Conservation (phyloP, 1,284 basidiomycete genomes). For the Trametes versicolor region DNA sequence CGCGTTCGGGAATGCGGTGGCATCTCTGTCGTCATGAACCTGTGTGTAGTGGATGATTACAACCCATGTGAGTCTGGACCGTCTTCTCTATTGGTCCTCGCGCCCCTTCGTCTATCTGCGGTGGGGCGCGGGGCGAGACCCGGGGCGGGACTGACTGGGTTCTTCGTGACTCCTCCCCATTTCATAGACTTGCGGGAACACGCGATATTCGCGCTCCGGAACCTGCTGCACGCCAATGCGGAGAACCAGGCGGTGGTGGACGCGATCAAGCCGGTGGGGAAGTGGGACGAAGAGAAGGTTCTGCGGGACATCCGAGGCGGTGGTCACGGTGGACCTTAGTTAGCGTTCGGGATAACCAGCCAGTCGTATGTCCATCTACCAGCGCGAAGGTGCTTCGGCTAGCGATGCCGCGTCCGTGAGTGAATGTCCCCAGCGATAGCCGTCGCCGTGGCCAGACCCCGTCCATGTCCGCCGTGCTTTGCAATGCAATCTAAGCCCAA, state of each 20-base stretch:
- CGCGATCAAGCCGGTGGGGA: conserved; percentile 69
- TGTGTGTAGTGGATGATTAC: conserved; percentile 89
- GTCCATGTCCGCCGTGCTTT: not conserved
- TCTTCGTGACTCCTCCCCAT: not conserved
- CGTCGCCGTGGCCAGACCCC: not conserved
- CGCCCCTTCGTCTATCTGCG: not conserved
- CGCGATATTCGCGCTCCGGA: conserved; percentile 85
- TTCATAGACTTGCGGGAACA: conserved; percentile 91
- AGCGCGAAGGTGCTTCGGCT: not conserved
- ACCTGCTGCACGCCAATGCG: conserved; percentile 77
- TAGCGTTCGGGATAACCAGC: not conserved
- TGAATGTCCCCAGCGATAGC: not conserved
- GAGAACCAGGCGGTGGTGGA: conserved; percentile 85
- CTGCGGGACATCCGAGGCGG: conserved; percentile 31
- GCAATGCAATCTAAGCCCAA: not conserved
- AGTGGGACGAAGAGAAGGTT: conserved; percentile 63
- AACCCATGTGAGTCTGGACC: conserved; percentile 87
- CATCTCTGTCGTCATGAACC: conserved; percentile 81
- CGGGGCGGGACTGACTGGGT: not conserved
- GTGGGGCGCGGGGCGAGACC: conserved; percentile 1
- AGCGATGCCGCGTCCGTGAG: not conserved
- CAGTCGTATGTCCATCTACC: not conserved
- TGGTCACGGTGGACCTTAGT: not conserved
- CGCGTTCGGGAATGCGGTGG: conserved; percentile 75
- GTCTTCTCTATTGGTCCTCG: not conserved